Evolutionary conservation across 345 rosid genomes (phyloP).

Genomic region (Euphorbia lathyris): DNA sequence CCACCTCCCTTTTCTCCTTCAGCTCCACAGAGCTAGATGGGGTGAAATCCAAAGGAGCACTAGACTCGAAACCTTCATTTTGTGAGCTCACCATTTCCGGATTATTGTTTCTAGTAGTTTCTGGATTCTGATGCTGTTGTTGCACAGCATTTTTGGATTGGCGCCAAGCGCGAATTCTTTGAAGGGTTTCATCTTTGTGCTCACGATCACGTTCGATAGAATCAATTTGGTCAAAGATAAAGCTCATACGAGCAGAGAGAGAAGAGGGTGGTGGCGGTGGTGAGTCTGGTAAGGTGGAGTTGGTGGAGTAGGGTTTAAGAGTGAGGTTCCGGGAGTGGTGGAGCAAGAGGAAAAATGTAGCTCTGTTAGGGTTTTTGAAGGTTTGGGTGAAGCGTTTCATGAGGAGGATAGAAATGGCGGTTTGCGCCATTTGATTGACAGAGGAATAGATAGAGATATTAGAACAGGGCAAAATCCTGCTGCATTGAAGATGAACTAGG

Average conservation of each 20-base stretch:
- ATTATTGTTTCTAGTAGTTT: background rate
- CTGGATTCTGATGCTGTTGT: conserved; percentile 21
- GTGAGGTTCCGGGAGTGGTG: conserved; percentile 13
- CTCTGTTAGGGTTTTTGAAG: conserved; percentile 20
- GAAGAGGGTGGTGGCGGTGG: conserved; percentile 54
- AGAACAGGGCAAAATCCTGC: conserved; percentile 19
- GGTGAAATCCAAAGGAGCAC: background rate
- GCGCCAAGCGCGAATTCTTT: conserved; percentile 89
- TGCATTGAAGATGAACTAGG: too few species aligned
- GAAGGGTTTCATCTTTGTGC: conserved; percentile 65
- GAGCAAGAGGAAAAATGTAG: conserved; percentile 21
- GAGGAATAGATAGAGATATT: background rate
- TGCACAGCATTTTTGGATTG: conserved; percentile 49
- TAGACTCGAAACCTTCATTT: conserved; percentile 6
- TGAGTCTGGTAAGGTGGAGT: conserved; percentile 23
- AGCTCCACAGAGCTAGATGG: conserved; percentile 13
- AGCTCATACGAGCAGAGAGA: conserved; percentile 89
- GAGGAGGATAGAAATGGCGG: conserved; percentile 47
- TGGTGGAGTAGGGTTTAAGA: conserved; percentile 32
- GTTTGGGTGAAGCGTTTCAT: conserved; percentile 38
- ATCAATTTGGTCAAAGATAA: conserved; percentile 89
- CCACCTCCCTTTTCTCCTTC: conserved; percentile 37
- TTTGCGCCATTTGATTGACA: conserved; percentile 33
- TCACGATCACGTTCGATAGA: conserved; percentile 66
- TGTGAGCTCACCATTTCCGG: conserved; percentile 11